Evolutionary conservation across 2,329 filamentous ascomycete genomes (phyloP).

Genomic region (Apiospora malaysiana): DNA sequence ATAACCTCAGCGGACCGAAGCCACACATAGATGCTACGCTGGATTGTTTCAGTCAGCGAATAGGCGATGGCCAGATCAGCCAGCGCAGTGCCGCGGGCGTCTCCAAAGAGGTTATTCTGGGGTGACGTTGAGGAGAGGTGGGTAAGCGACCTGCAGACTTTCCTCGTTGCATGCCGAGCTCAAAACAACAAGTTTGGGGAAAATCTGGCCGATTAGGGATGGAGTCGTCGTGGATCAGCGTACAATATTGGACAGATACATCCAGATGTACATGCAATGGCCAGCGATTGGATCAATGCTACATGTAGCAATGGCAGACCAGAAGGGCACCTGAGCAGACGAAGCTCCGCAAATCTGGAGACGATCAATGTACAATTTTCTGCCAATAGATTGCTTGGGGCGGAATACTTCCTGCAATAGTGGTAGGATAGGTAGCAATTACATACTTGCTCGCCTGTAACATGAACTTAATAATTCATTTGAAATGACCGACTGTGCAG

Average conservation of each 20-base stretch:
- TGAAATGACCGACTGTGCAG: neutral
- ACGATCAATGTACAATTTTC: neutral
- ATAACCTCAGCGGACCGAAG: constrained; percentile 16
- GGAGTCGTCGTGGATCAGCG: constrained; percentile 8
- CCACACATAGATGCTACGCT: constrained; percentile 13
- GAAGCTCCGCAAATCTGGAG: constrained; percentile 13
- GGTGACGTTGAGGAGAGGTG: constrained; percentile 9
- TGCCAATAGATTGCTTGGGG: constrained; percentile 1
- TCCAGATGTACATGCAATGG: neutral
- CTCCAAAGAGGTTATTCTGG: constrained; percentile 9
- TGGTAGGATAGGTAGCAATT: no score
- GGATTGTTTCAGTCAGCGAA: constrained; percentile 10
- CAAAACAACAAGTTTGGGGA: constrained; percentile 15
- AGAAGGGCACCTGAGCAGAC: neutral
- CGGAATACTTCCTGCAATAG: neutral
- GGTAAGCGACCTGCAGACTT: neutral
- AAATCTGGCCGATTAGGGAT: constrained; percentile 14
- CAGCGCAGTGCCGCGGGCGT: neutral
- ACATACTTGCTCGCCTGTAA: neutral
- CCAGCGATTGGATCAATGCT: no score
- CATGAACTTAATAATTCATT: neutral
- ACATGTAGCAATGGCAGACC: neutral
- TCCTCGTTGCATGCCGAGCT: constrained; percentile 12
- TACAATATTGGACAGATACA: neutral
- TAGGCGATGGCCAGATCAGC: neutral